Percentiles rank a stretch among this genome's conserved stretches.
phyloP scores from a whole-genome alignment of 2,329 filamentous ascomycete species.

The Aspergillus caelatus region DNA sequence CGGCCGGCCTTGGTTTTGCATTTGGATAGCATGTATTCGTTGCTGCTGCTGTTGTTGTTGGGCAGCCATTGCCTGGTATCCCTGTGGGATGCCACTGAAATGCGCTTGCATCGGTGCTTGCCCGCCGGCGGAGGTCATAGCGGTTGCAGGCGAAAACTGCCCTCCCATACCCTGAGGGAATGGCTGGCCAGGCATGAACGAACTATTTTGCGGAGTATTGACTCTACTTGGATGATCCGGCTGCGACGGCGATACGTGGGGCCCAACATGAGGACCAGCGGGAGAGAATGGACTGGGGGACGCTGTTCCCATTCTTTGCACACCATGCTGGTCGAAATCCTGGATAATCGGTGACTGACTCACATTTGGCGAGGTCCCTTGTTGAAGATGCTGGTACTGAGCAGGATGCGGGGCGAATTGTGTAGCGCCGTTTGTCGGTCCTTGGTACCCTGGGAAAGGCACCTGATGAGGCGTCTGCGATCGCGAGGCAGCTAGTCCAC shows the following conservation, averaged over 20 bases:
- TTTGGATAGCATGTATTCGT: constrained; percentile 76
- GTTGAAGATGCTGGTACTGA: constrained; percentile 80
- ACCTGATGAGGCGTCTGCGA: constrained; percentile 89
- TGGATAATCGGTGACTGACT: constrained; percentile 94
- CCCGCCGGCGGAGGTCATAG: constrained; percentile 44
- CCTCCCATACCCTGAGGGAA: constrained; percentile 44
- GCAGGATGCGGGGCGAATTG: constrained; percentile 63
- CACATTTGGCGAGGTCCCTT: constrained; percentile 77
- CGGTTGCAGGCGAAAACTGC: constrained; percentile 45
- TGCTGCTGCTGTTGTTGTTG: constrained; percentile 67
- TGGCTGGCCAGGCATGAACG: constrained; percentile 61
- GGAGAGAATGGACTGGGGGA: constrained; percentile 91
- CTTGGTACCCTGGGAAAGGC: constrained; percentile 71
- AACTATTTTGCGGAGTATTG: constrained; percentile 71
- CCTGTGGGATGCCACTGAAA: constrained; percentile 56
- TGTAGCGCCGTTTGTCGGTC: constrained; percentile 63
- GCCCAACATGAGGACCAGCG: constrained; percentile 69
- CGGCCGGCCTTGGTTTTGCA: constrained; percentile 75
- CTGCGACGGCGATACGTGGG: constrained; percentile 74
- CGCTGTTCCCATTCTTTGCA: constrained; percentile 83
- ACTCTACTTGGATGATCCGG: constrained; percentile 70
- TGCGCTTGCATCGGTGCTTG: constrained; percentile 47
- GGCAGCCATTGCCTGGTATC: constrained; percentile 66
- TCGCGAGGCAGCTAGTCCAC: constrained; percentile 77
- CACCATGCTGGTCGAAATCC: constrained; percentile 64